Evolutionary conservation across 371 early-diverging fungal genomes (phyloP).

Genomic region (Phascolomyces articulosus): DNA sequence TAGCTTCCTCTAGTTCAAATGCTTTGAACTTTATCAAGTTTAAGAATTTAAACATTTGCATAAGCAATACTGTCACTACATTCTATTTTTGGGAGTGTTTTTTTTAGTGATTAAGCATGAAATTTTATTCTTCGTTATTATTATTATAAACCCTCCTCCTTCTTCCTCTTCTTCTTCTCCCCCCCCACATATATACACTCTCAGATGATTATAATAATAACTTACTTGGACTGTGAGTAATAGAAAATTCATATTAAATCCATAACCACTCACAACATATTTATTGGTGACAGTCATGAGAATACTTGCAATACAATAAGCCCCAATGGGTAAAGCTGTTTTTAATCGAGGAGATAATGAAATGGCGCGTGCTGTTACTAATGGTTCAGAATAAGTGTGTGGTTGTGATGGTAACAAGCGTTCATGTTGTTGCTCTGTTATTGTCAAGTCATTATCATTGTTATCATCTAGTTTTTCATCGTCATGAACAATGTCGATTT

Average conservation of each 20-base stretch:
- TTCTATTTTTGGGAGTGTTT: constrained; percentile 25
- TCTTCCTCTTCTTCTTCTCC: too few species aligned
- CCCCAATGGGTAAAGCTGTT: constrained; percentile 70
- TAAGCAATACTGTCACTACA: constrained; percentile 37
- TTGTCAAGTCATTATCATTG: too few species aligned
- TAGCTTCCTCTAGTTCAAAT: constrained; percentile 67
- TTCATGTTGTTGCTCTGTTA: too few species aligned
- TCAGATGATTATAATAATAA: background rate
- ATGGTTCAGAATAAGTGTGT: too few species aligned
- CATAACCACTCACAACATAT: constrained; percentile 84
- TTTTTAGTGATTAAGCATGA: background rate
- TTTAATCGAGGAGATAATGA: constrained; percentile 42
- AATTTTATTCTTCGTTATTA: too few species aligned
- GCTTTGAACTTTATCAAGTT: constrained; percentile 72
- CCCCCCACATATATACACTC: too few species aligned
- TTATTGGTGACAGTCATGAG: constrained; percentile 98
- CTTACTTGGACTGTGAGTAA: constrained; percentile 86
- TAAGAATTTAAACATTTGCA: constrained; percentile 60
- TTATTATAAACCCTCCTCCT: too few species aligned
- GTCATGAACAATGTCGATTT: too few species aligned
- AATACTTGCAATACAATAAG: constrained; percentile 91
- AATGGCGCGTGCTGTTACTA: constrained; percentile 3
- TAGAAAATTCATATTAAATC: constrained; percentile 90
- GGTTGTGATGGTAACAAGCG: too few species aligned
- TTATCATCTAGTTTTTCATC: too few species aligned